Evolutionary conservation across 2,329 filamentous ascomycete genomes (phyloP).

Genomic region (Chrysosporium queenslandicum): DNA sequence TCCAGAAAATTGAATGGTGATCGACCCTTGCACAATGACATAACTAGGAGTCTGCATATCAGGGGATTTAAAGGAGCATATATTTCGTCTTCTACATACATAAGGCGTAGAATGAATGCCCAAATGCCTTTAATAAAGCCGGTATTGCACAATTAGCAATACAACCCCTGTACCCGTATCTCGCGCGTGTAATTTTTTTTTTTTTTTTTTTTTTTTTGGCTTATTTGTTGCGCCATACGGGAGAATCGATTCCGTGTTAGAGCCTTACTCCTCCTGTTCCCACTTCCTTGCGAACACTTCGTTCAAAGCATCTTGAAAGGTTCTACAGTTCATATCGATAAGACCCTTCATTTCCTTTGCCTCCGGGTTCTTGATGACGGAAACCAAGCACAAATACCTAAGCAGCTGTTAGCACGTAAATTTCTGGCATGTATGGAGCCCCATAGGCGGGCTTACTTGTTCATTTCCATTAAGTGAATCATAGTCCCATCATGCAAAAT

Average conservation of each 20-base stretch:
- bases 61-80: background rate
- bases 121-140: background rate
- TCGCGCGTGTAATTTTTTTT: background rate
- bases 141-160: background rate
- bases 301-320: conserved; percentile 53
- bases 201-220: conserved; percentile 2
- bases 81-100: background rate
- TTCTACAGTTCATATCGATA: conserved; percentile 57
- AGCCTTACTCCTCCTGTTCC: conserved; percentile 23
- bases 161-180: background rate
- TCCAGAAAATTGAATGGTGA: too few relatives aligned
- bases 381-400: conserved; percentile 55
- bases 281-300: conserved; percentile 49
- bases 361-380: conserved; percentile 55
- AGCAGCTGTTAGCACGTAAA: conserved; percentile 16
- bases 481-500: conserved; percentile 51
- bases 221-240: background rate
- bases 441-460: conserved; percentile 42
- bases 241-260: background rate
- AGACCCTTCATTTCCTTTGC: conserved; percentile 54
- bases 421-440: background rate
- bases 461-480: conserved; percentile 58
- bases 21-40: background rate
- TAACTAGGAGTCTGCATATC: too few relatives aligned
- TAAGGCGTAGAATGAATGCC: background rate